These are phyloP conservation scores for Yamadazyma paraphyllophila DNA, from an alignment of 805 yeast species.

Conservation along the genomic window DNA sequence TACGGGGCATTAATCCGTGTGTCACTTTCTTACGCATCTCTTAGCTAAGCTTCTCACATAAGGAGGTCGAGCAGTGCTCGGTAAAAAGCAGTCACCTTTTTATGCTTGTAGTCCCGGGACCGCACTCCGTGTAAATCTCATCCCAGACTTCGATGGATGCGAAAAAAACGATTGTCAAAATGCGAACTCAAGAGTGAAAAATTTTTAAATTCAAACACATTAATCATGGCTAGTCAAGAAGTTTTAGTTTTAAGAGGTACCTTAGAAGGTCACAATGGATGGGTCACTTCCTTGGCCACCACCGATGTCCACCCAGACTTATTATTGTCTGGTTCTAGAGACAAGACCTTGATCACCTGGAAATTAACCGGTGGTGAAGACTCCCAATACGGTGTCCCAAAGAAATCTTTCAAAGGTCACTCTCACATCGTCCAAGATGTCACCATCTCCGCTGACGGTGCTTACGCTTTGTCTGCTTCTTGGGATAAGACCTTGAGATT, in stretches of 20 bases:
- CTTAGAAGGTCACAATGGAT: constrained; percentile 81
- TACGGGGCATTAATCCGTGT: neutral
- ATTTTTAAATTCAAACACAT: constrained; percentile 11
- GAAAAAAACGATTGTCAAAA: neutral
- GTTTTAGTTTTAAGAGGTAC: constrained; percentile 99
- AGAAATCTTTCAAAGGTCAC: constrained; percentile 97
- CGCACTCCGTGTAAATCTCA: constrained; percentile 24
- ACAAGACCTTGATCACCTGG: constrained; percentile 98
- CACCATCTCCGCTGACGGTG: constrained; percentile 96
- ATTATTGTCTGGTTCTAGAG: constrained; percentile 97
- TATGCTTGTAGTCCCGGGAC: constrained; percentile 38
- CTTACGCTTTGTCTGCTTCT: constrained; percentile 96
- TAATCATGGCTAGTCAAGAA: constrained; percentile 77
- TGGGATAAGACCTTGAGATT: constrained; percentile 99
- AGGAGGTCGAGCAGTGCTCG: too few relatives aligned
- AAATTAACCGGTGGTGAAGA: constrained; percentile 92
- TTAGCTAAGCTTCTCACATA: constrained; percentile 1
- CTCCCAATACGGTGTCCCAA: constrained; percentile 93
- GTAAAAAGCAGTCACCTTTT: constrained; percentile 39
- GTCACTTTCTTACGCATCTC: neutral
- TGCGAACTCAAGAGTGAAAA: constrained; percentile 12
- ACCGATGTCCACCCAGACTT: constrained; percentile 97
- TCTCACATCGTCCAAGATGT: constrained; percentile 98
- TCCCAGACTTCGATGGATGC: constrained; percentile 15
- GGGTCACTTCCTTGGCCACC: constrained; percentile 99